Conservation (phyloP, 75 land plant genomes). For the Larix kaempferi region DNA sequence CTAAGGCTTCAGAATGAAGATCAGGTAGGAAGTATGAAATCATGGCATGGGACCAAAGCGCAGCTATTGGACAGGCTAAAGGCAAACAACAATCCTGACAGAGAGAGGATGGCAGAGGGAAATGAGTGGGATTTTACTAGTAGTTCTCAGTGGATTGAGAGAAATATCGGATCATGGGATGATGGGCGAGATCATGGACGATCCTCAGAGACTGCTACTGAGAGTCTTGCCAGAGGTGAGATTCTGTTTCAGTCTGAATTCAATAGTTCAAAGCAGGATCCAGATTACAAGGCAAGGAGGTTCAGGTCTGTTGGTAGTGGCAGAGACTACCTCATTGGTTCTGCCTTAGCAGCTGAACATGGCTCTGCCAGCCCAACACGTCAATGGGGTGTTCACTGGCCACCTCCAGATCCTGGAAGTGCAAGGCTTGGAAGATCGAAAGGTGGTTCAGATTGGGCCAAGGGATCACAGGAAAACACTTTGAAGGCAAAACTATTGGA, state of each 20-base stretch:
- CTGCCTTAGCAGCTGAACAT: constrained; percentile 18
- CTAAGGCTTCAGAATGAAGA: constrained; percentile 26
- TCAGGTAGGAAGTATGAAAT: constrained; percentile 11
- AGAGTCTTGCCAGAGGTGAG: background rate
- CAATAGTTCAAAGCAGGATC: constrained; percentile 8
- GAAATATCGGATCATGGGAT: constrained; percentile 5
- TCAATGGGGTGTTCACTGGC: constrained; percentile 24
- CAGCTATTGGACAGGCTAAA: constrained; percentile 4
- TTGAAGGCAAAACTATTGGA: constrained; percentile 39
- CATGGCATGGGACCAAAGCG: constrained; percentile 6
- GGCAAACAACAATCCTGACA: constrained; percentile 3
- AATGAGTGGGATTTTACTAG: constrained; percentile 23
- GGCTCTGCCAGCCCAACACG: constrained; percentile 39
- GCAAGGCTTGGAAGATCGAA: constrained; percentile 22
- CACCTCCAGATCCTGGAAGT: constrained; percentile 25
- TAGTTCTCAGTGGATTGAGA: constrained; percentile 8
- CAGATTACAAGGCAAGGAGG: constrained; percentile 20
- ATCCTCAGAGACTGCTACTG: constrained; percentile 13
- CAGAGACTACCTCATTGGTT: constrained; percentile 21
- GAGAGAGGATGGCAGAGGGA: constrained; percentile 19
- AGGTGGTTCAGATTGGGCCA: constrained; percentile 24
- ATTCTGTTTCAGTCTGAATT: constrained; percentile 5
- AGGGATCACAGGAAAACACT: constrained; percentile 22
- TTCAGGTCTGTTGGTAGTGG: constrained; percentile 21
- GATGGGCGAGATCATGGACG: constrained; percentile 24